A percentile compares a stretch with the other conserved stretches of the same genome.
Conservation (phyloP, 176 grass and related monocot species). For the Dendrocalamus sinicus region DNA sequence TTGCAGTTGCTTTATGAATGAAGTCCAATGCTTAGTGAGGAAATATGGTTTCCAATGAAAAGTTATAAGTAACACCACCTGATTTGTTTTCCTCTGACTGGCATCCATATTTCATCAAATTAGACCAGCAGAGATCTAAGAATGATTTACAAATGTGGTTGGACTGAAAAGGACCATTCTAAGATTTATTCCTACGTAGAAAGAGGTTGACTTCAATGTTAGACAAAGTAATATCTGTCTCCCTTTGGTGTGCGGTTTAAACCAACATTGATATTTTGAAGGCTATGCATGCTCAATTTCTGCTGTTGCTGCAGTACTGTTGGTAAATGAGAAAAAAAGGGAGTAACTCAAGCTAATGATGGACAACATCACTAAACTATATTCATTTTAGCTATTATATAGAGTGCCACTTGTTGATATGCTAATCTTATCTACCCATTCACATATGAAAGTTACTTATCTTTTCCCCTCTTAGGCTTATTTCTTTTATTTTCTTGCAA, state of each 20-base stretch:
- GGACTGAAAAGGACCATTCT: background rate
- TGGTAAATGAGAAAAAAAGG: background rate
- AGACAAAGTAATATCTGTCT: background rate
- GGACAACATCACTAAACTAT: background rate
- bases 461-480: background rate
- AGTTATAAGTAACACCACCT: background rate
- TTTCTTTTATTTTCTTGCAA: slow-evolving; percentile 30
- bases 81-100: background rate
- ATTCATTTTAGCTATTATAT: slow-evolving; percentile 28
- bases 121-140: background rate
- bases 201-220: background rate
- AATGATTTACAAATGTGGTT: slow-evolving; percentile 1
- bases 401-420: slow-evolving; percentile 12
- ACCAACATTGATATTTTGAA: background rate
- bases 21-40: slow-evolving; percentile 22
- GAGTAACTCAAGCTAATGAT: background rate
- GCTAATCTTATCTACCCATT: background rate
- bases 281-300: background rate
- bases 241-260: background rate
- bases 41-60: background rate
- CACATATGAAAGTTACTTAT: background rate
- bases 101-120: background rate
- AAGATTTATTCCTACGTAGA: background rate
- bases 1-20: background rate
- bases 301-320: slow-evolving; percentile 4